These are phyloP conservation scores for Lachnellula cervina DNA, from an alignment of 2,329 filamentous ascomycete species.

Conservation along the genomic window DNA sequence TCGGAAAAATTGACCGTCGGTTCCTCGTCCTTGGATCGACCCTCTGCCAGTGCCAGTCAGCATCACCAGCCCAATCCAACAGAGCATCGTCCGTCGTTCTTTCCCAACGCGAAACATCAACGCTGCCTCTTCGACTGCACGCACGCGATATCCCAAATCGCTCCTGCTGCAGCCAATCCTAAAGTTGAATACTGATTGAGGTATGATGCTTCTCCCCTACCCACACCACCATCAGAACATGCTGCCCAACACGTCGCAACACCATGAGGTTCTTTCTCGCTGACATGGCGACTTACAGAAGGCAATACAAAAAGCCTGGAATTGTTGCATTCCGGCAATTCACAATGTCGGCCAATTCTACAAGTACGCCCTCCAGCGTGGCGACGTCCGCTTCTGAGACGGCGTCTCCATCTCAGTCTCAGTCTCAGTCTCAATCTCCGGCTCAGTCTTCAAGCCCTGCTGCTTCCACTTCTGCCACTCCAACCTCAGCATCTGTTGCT, in stretches of 20 bases:
- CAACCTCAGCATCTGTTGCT: slow-evolving; percentile 24
- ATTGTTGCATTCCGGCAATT: slow-evolving; percentile 16
- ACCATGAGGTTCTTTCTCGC: slow-evolving; percentile 13
- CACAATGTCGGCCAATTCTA: slow-evolving; percentile 22
- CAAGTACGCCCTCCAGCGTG: slow-evolving; percentile 23
- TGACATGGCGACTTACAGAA: slow-evolving; percentile 21
- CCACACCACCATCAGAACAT: background rate
- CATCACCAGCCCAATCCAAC: background rate
- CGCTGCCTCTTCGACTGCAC: background rate
- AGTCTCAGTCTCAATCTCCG: slow-evolving; percentile 10
- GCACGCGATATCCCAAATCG: background rate
- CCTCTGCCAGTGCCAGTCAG: slow-evolving; percentile 1
- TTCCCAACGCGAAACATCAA: slow-evolving; percentile 4
- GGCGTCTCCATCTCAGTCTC: slow-evolving; percentile 7
- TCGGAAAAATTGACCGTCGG: background rate
- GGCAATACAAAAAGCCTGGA: slow-evolving; percentile 9
- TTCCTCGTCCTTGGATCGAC: background rate
- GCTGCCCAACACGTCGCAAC: slow-evolving; percentile 1
- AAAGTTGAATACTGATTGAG: background rate
- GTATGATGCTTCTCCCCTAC: background rate
- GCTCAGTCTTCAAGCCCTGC: background rate
- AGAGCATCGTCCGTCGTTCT: background rate
- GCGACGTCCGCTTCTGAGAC: slow-evolving; percentile 4
- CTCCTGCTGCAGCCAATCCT: background rate
- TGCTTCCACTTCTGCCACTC: slow-evolving; percentile 8